Base-by-base conservation (phyloP, 2,329 filamentous ascomycete species). In the Paecilomyces variotii region DNA sequence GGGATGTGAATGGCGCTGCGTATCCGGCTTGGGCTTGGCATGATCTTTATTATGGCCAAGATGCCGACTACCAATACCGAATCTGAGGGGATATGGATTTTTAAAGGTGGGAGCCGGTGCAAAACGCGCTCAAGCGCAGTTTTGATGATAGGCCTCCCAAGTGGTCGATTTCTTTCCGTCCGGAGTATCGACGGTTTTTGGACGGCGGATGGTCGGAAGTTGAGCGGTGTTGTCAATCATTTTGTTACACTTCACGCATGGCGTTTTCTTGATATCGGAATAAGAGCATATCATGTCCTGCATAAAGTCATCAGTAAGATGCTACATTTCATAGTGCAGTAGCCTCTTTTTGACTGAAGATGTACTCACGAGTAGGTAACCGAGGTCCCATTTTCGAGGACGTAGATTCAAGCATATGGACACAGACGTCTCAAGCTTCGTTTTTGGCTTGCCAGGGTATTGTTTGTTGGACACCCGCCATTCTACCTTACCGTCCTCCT, bases 231-330 rank as follows among this genome's bases (percentile, higher is more conserved):
- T 65, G 61, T 77, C 68, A 57, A 73, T 71, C 58, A 78, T 64
- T 19, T 67, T 70, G 49, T 63, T 64, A 64, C 76, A 78, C 57
- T 71, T 75, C 2, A 65, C 59, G 58, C 76, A 78, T 14, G 71
- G 66, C 1, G 68, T 72, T 30, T 71, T 68, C 53, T 73, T 77
- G 59, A 78, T 66, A 57, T 75, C 69, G 11, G 70, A 62, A 61
- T 77, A 78, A 24, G 76, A 74, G 28, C 71, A 66, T 9, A 77
- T 72, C 70, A 76, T 76, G 55, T 76, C 73, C 76, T 78, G 27
- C 39, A 45, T 45, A 45, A 24, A 24, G 14, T 24, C 14, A 6
- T 45, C 7, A 45, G 39, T 19, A 27, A 7, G 7, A 56, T 39
- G 56, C 65, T 27, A 63, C 55, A 14, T 57, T 57, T 32, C 30